phyloP scores from a whole-genome alignment of 2,329 filamentous ascomycete genomes.

The Monosporascus sp. region DNA sequence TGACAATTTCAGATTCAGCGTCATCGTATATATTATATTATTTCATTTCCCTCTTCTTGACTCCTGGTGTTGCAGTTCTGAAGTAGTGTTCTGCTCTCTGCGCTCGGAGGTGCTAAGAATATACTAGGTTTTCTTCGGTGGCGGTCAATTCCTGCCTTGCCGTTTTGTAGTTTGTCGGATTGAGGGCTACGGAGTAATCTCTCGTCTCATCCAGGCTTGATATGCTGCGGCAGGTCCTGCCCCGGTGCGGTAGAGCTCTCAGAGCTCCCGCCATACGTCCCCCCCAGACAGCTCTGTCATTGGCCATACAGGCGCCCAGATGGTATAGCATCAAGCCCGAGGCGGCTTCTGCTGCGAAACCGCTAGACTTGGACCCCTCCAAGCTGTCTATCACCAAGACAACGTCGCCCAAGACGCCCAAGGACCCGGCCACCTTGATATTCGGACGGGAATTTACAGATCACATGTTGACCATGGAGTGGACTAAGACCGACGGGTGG shows the following conservation, averaged over 20 bases:
- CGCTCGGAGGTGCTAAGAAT: too few relatives aligned
- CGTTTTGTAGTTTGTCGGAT: too few relatives aligned
- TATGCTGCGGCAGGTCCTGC: constrained; percentile 44
- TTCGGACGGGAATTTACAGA: constrained; percentile 94
- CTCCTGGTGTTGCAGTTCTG: too few relatives aligned
- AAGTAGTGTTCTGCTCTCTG: too few relatives aligned
- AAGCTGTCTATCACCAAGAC: constrained; percentile 73
- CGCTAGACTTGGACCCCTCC: constrained; percentile 68
- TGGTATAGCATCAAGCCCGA: constrained; percentile 50
- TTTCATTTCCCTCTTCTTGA: too few relatives aligned
- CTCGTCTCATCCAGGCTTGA: too few relatives aligned
- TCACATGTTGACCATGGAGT: constrained; percentile 95
- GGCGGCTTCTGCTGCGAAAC: constrained; percentile 45
- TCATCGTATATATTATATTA: too few relatives aligned
- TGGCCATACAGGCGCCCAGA: constrained; percentile 31
- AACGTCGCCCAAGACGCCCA: constrained; percentile 65
- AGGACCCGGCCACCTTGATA: constrained; percentile 73
- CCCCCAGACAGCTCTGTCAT: constrained; percentile 27
- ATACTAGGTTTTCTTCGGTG: too few relatives aligned
- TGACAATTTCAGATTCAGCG: background rate
- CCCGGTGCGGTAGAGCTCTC: constrained; percentile 34
- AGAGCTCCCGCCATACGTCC: constrained; percentile 23
- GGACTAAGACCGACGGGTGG: constrained; percentile 84
- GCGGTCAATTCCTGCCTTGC: too few relatives aligned
- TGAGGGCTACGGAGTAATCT: too few relatives aligned